Base-by-base conservation (phyloP, 371 early-diverging fungal species). In the Mucor velutinosus region DNA sequence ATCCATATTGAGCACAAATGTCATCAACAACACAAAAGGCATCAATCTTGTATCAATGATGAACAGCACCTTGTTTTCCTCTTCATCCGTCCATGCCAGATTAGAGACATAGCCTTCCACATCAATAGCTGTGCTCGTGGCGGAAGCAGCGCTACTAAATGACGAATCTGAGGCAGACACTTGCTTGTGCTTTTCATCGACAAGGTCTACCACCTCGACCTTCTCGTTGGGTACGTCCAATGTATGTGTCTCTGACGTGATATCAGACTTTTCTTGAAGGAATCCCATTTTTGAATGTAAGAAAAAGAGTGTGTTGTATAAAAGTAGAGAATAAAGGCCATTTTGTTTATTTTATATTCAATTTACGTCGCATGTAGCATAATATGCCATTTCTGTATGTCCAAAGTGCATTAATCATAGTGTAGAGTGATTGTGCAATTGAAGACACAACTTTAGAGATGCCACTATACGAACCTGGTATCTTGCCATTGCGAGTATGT, bases 11-110 rank as follows among this genome's bases (percentile, higher is more conserved):
- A 62, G n/a, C 14, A 62, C 62, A 49, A 62, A 62, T 43, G 62
- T 73, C 65, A 70, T 72, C 21, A 79, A 21, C 1, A 79, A 62
- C 10, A 79, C 67, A 66, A 77, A 76, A 2, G 70, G 35, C 71
- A 79, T 74, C 2, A 79, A 64, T 7, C 72, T 60, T 11, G 62
- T 21, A 49, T 79, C 80, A 55, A 79, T 73, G 19, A 64, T 79
- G 12, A 61, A 23, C 14, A 67, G 27, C n/a, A 79, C 70, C 8
- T 23, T 41, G 0, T 30, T 30, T 45, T 79, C 80, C 68, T 79
- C 80, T 19, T 75, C 80, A 0, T 47, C 59, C 1, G 80, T 73
- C 80, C 80, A 79, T 64, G 73, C 35, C 5, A 79, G 64, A 15
- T 70, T 64, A 25, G 60, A 47, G 8, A 71, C 66, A 35, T 49